phyloP scores from a whole-genome alignment of 2,329 filamentous ascomycete species.

The Exserohilum turcica region DNA sequence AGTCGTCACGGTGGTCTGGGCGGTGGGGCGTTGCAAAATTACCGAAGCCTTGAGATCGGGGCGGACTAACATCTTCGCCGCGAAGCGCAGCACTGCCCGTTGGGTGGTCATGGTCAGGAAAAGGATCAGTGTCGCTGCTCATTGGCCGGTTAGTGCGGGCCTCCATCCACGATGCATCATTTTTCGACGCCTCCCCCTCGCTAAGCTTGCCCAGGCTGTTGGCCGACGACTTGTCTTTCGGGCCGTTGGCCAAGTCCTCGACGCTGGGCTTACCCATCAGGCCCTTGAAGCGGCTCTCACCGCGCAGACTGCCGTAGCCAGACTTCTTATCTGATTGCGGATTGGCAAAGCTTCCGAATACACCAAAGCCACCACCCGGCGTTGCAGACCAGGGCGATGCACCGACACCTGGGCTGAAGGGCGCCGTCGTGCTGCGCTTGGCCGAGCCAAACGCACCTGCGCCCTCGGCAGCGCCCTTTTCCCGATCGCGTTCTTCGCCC shows the following conservation, averaged over 20 bases:
- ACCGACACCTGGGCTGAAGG: conserved; percentile 57
- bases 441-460: conserved; percentile 57
- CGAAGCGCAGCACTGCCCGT: conserved; percentile 75
- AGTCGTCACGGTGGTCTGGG: conserved; percentile 61
- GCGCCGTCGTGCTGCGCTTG: conserved; percentile 62
- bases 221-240: conserved; percentile 62
- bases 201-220: conserved; percentile 59
- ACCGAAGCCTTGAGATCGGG: conserved; percentile 54
- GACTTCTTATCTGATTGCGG: conserved; percentile 68
- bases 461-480: conserved; percentile 50
- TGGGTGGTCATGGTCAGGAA: conserved; percentile 67
- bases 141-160: conserved; percentile 54
- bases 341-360: conserved; percentile 86
- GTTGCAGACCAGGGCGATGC: conserved; percentile 65
- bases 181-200: conserved; percentile 55
- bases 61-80: conserved; percentile 71
- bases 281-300: conserved; percentile 85
- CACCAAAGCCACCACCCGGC: conserved; percentile 70
- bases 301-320: conserved; percentile 67
- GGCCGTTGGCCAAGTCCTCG: conserved; percentile 63
- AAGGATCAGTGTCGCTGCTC: conserved; percentile 74
- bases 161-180: conserved; percentile 59
- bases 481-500: conserved; percentile 59
- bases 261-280: conserved; percentile 77
- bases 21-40: conserved; percentile 50